Evolutionary conservation across 2,329 filamentous ascomycete genomes (phyloP).

Genomic region (Venturia pyrina): DNA sequence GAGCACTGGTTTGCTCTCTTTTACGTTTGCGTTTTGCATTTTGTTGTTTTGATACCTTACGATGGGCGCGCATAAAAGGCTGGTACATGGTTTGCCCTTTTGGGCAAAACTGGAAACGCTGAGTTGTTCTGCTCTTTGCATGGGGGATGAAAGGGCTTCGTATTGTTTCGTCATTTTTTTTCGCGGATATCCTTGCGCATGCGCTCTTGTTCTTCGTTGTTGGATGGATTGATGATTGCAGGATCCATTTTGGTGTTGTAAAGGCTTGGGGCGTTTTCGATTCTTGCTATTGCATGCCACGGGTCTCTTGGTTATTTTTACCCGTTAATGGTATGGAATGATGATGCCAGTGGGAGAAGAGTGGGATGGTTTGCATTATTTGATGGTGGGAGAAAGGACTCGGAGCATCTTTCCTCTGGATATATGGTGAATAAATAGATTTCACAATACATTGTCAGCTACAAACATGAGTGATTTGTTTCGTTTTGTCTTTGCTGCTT

Average conservation of each 20-base stretch:
- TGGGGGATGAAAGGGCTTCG: background rate
- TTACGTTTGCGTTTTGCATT: background rate
- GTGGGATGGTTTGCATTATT: background rate
- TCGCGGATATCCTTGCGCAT: conserved; percentile 5
- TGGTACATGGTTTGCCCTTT: background rate
- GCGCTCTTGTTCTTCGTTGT: background rate
- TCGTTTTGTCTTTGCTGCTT: no score
- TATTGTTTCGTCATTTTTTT: background rate
- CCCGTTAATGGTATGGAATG: background rate
- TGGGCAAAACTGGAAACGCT: background rate
- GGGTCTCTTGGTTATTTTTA: background rate
- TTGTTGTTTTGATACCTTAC: background rate
- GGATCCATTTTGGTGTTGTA: background rate
- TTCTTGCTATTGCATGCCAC: background rate
- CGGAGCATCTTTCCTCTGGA: background rate
- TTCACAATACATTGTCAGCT: background rate
- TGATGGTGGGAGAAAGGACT: background rate
- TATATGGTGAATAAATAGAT: background rate
- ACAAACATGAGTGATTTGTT: no score
- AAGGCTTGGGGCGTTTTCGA: background rate
- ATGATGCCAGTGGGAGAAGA: background rate
- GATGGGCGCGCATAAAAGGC: background rate
- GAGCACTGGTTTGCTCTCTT: conserved; percentile 7
- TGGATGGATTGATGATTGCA: background rate
- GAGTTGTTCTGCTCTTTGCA: background rate